Percentiles rank a stretch among this genome's conserved stretches.
These are phyloP conservation scores for Leersia perrieri DNA, from an alignment of 176 grass and related monocot species.

Conservation along the genomic window DNA sequence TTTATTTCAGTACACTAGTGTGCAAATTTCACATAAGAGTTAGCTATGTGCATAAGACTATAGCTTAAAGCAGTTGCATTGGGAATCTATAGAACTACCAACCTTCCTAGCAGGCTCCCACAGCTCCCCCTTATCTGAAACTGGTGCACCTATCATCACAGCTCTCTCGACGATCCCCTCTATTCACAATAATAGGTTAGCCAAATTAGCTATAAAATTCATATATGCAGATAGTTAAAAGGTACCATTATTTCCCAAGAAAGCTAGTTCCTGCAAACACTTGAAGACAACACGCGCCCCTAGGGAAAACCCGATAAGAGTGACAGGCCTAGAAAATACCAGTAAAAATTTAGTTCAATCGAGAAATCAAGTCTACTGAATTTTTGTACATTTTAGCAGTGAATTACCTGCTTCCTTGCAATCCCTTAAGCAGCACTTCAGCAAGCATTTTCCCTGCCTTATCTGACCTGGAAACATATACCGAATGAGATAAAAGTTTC, in stretches of 20 bases:
- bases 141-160: conserved; percentile 80
- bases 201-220: neutral
- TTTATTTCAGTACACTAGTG: neutral
- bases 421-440: conserved; percentile 79
- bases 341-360: conserved; percentile 19
- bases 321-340: conserved; percentile 65
- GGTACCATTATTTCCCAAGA: conserved; percentile 67
- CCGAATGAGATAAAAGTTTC: neutral
- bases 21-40: neutral
- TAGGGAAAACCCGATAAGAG: conserved; percentile 85
- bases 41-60: neutral
- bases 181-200: conserved; percentile 34
- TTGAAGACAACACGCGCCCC: conserved; percentile 89
- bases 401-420: conserved; percentile 87
- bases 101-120: conserved; percentile 93
- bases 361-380: neutral
- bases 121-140: conserved; percentile 65
- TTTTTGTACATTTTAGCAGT: neutral
- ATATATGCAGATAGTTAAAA: conserved; percentile 6
- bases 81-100: neutral
- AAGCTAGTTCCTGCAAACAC: conserved; percentile 74
- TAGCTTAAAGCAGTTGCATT: neutral
- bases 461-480: conserved; percentile 69
- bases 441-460: conserved; percentile 95
- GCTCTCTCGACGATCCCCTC: conserved; percentile 87